Evolutionary conservation across 2,329 filamentous ascomycete genomes (phyloP).

Genomic region (Trichoderma sp.): DNA sequence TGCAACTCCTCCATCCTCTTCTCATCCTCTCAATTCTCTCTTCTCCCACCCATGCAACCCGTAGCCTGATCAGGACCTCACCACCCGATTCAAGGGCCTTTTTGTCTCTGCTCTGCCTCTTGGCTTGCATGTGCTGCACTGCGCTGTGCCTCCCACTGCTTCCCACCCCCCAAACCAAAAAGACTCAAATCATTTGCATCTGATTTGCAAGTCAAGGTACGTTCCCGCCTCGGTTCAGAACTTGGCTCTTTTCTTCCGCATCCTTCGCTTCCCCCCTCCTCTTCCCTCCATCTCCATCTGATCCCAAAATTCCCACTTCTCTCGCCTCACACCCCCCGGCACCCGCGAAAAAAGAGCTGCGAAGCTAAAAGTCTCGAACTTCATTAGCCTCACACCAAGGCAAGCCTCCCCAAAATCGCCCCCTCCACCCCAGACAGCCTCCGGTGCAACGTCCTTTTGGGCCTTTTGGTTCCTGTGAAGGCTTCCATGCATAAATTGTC

Average conservation of each 20-base stretch:
- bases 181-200: background rate
- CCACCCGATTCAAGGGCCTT: background rate
- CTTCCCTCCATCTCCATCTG: background rate
- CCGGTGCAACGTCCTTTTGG: constrained; percentile 21
- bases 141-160: background rate
- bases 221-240: constrained; percentile 4
- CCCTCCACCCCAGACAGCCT: constrained; percentile 17
- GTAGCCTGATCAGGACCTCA: background rate
- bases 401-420: constrained; percentile 12
- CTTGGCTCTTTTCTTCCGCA: background rate
- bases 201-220: background rate
- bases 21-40: background rate
- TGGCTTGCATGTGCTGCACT: background rate
- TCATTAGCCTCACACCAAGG: constrained; percentile 21
- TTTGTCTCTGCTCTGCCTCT: background rate
- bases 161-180: background rate
- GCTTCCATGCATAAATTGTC: constrained; percentile 24
- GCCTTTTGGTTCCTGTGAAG: constrained; percentile 15
- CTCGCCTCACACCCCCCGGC: constrained; percentile 8
- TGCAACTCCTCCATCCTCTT: background rate
- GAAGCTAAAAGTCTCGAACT: constrained; percentile 21
- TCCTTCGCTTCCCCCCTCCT: background rate
- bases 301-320: background rate
- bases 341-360: constrained; percentile 12
- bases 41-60: background rate